A percentile compares a stretch with the other conserved stretches of the same genome.
Evolutionary conservation across 2,329 filamentous ascomycete species (phyloP).

Genomic region (Aureobasidium sp.): DNA sequence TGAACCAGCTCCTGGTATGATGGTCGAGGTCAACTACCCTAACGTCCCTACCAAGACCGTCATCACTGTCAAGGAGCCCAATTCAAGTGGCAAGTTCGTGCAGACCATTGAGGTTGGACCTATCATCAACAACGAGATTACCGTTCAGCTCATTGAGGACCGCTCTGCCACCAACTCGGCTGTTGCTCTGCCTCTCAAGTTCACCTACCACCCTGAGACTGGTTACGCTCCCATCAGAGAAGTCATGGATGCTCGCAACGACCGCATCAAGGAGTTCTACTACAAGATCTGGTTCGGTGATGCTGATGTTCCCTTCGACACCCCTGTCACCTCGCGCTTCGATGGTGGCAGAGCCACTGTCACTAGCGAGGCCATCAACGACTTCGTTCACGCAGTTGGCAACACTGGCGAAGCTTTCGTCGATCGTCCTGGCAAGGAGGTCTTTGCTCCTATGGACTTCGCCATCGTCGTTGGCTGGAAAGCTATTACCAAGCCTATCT

Average conservation of each 20-base stretch:
- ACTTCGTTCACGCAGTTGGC: conserved; percentile 98
- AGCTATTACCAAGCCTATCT: conserved; percentile 98
- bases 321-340: conserved; percentile 77
- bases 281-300: conserved; percentile 96
- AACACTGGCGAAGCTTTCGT: conserved; percentile 98
- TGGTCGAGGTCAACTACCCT: conserved; percentile 79
- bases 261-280: conserved; percentile 99
- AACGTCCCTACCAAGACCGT: conserved; percentile 75
- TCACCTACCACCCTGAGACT: conserved; percentile 89
- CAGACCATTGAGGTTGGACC: conserved; percentile 83
- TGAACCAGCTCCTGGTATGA: conserved; percentile 74
- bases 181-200: conserved; percentile 76
- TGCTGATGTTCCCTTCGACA: conserved; percentile 74
- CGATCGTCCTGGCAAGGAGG: conserved; percentile 85
- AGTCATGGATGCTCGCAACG: conserved; percentile 92
- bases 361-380: conserved; percentile 87
- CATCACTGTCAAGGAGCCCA: conserved; percentile 82
- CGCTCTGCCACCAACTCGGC: conserved; percentile 77
- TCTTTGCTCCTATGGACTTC: conserved; percentile 94
- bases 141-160: conserved; percentile 87
- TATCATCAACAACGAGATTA: conserved; percentile 67
- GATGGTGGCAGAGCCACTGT: conserved; percentile 83
- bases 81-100: conserved; percentile 75
- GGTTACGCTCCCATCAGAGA: conserved; percentile 97
- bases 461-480: conserved; percentile 51